Evolutionary conservation across 2,329 filamentous ascomycete genomes (phyloP).

Genomic region (Kalaharituber pfeilii): DNA sequence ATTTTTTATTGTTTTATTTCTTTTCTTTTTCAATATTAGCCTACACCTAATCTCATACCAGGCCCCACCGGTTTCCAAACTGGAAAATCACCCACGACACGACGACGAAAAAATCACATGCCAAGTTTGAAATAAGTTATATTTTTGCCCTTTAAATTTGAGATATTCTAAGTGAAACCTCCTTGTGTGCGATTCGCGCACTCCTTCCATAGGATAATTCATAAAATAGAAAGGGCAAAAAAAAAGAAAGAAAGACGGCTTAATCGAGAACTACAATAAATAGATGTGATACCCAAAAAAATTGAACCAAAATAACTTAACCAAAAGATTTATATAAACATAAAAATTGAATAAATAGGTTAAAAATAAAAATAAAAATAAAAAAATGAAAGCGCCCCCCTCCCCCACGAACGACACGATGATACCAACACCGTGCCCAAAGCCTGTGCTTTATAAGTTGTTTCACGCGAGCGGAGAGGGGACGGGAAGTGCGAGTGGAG

Average conservation of each 20-base stretch:
- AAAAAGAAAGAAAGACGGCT: neutral
- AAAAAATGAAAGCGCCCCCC: neutral
- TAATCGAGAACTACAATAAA: neutral
- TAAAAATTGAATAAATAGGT: neutral
- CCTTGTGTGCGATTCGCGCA: no score
- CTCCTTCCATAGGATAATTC: neutral
- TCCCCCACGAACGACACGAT: neutral
- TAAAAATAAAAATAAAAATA: neutral
- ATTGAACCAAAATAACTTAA: no score
- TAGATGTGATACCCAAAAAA: neutral
- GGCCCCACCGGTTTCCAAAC: no score
- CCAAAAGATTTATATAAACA: neutral
- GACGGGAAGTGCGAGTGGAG: neutral
- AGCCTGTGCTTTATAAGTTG: no score
- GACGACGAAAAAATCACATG: no score
- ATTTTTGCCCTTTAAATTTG: no score
- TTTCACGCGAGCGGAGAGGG: no score
- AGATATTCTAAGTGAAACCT: no score
- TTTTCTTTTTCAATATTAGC: neutral
- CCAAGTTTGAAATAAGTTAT: no score
- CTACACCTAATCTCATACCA: no score
- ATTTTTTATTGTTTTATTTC: neutral
- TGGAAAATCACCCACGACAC: no score
- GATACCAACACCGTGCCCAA: neutral
- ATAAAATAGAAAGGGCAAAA: neutral